A percentile compares a stretch with the other conserved stretches of the same genome.
phyloP scores from a whole-genome alignment of 2,329 filamentous ascomycete genomes.

The Orbilia javanica region DNA sequence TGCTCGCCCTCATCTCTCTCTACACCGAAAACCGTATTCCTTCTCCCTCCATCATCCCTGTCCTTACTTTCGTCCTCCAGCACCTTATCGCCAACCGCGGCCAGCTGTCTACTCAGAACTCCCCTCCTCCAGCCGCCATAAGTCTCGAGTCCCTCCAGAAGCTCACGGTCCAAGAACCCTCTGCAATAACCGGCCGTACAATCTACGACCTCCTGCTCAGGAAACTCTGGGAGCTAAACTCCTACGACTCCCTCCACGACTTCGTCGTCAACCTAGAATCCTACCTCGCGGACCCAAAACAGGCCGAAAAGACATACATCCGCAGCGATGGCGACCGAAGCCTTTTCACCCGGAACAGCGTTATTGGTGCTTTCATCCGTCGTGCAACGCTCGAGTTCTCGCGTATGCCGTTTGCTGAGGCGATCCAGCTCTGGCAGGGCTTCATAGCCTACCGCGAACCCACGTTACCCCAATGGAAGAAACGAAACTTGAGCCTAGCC shows the following conservation, averaged over 20 bases:
- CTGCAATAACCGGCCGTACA: constrained; percentile 73
- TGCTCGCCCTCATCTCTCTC: constrained; percentile 83
- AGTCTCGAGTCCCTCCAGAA: constrained; percentile 73
- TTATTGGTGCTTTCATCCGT: constrained; percentile 83
- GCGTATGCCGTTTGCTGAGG: constrained; percentile 82
- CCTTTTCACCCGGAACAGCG: constrained; percentile 71
- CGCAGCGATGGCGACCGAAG: constrained; percentile 60
- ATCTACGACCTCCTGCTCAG: constrained; percentile 88
- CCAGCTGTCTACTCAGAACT: constrained; percentile 55
- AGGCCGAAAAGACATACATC: constrained; percentile 70
- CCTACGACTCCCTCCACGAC: constrained; percentile 80
- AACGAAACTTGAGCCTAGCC: constrained; percentile 66
- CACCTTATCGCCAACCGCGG: constrained; percentile 72
- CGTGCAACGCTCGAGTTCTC: constrained; percentile 83
- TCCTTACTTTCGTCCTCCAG: constrained; percentile 83
- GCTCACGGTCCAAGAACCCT: constrained; percentile 60
- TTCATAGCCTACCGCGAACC: constrained; percentile 85
- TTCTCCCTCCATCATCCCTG: constrained; percentile 76
- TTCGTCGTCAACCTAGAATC: constrained; percentile 75
- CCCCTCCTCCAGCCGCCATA: constrained; percentile 66
- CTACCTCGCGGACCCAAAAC: constrained; percentile 72
- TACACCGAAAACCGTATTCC: constrained; percentile 81
- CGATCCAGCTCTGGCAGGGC: constrained; percentile 81
- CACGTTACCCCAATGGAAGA: constrained; percentile 74
- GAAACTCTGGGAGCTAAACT: constrained; percentile 85